Percentiles rank a stretch among this genome's conserved stretches.
phyloP scores from a whole-genome alignment of 2,329 filamentous ascomycete genomes.

The Pseudogymnoascus sp. region DNA sequence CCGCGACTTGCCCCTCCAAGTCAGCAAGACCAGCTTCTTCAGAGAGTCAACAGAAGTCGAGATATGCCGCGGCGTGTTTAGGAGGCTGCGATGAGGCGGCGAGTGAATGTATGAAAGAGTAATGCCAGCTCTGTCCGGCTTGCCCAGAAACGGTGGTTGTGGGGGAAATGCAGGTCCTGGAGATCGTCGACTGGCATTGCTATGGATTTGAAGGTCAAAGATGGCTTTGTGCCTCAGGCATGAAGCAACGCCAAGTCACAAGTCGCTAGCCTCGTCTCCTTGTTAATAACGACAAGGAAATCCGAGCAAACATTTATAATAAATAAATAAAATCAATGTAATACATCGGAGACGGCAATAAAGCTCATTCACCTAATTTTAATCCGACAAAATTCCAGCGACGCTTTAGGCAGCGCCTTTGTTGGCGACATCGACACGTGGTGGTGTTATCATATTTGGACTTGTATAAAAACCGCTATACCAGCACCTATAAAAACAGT shows the following conservation, averaged over 20 bases:
- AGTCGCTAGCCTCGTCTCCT: neutral
- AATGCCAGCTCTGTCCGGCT: constrained; percentile 1
- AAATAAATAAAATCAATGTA: neutral
- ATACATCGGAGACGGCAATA: neutral
- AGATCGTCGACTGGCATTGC: constrained; percentile 7
- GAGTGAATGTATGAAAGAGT: neutral
- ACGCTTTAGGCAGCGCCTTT: neutral
- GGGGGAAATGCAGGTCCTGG: constrained; percentile 9
- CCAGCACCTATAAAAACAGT: neutral
- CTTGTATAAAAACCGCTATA: neutral
- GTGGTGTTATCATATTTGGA: neutral
- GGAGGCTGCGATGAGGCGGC: neutral
- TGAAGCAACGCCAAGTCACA: neutral
- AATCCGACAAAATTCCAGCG: neutral
- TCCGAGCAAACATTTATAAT: neutral
- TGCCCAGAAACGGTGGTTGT: constrained; percentile 8
- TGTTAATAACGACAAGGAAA: neutral
- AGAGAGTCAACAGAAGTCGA: constrained; percentile 2
- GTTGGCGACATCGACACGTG: constrained; percentile 3
- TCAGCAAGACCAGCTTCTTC: constrained; percentile 6
- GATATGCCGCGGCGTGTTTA: neutral
- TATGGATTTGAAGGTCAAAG: constrained; percentile 10
- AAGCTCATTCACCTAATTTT: neutral
- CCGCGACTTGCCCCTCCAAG: constrained; percentile 9
- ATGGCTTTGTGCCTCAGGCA: constrained; percentile 5